These are phyloP conservation scores for Saccharomycopsis hybrid DNA, from an alignment of 1,139 yeast genomes.

Conservation along the genomic window DNA sequence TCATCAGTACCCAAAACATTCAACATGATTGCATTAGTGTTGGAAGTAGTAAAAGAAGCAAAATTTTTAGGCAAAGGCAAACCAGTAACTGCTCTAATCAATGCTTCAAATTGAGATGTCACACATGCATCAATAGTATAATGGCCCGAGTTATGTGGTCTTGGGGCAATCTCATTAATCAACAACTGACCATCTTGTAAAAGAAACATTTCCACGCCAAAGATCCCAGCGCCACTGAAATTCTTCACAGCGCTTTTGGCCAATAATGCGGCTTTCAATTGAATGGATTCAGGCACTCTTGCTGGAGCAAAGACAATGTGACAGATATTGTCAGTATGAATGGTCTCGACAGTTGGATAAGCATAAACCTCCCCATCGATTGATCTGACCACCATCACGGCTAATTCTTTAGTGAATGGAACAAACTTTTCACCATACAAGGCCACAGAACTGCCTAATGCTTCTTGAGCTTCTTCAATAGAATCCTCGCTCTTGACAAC, in stretches of 20 bases:
- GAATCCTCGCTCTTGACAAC: conserved; percentile 56
- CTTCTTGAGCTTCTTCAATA: conserved; percentile 57
- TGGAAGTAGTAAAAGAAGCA: conserved; percentile 62
- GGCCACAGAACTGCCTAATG: conserved; percentile 55
- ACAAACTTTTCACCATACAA: conserved; percentile 97
- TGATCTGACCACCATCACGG: conserved; percentile 96
- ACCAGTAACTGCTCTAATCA: conserved; percentile 82
- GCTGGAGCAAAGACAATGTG: conserved; percentile 97
- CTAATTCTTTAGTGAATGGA: conserved; percentile 85
- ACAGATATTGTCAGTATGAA: conserved; percentile 86
- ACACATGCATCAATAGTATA: conserved; percentile 96
- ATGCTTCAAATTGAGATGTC: conserved; percentile 96
- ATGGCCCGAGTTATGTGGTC: conserved; percentile 98
- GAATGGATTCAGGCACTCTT: conserved; percentile 65
- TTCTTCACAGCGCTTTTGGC: conserved; percentile 85
- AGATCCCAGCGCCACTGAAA: conserved; percentile 69
- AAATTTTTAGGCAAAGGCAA: conserved; percentile 82
- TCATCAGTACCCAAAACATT: conserved; percentile 77
- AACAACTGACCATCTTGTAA: conserved; percentile 60
- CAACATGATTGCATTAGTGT: conserved; percentile 85
- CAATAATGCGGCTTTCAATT: conserved; percentile 63
- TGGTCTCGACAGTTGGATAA: conserved; percentile 93
- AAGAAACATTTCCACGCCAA: conserved; percentile 96
- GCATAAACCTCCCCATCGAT: conserved; percentile 74
- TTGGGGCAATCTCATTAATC: conserved; percentile 93